Percentiles rank a stretch among this genome's conserved stretches.
These are phyloP conservation scores for Mycena sanguinolenta DNA, from an alignment of 768 basidiomycete genomes.

Conservation along the genomic window DNA sequence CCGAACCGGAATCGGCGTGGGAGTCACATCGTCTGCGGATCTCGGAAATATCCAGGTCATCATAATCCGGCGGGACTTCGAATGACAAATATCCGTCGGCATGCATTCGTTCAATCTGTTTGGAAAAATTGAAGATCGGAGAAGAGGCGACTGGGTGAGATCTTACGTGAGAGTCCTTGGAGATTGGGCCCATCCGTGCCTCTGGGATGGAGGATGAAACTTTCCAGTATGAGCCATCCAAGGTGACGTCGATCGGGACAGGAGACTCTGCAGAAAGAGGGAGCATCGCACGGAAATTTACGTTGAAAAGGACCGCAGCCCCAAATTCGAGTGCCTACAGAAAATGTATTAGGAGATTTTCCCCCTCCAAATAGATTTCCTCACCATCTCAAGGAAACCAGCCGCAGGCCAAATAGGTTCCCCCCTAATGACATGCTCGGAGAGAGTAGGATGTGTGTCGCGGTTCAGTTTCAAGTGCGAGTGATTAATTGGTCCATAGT, in stretches of 20 bases:
- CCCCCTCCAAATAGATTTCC: not conserved
- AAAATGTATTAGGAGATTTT: slow-evolving; percentile 10
- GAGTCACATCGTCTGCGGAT: slow-evolving; percentile 4
- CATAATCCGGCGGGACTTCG: not conserved
- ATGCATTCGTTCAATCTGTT: slow-evolving; percentile 11
- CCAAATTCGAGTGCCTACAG: slow-evolving; percentile 56
- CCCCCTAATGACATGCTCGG: slow-evolving; percentile 59
- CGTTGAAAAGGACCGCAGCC: slow-evolving; percentile 6
- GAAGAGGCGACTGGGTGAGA: no score
- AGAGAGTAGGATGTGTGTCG: slow-evolving; percentile 54
- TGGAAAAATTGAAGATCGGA: not conserved
- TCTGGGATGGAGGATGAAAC: slow-evolving; percentile 24
- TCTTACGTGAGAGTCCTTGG: not conserved
- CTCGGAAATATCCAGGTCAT: slow-evolving; percentile 9
- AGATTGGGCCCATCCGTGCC: not conserved
- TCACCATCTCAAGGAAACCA: slow-evolving; percentile 57
- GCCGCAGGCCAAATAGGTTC: slow-evolving; percentile 63
- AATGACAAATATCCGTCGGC: slow-evolving; percentile 21
- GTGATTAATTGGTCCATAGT: slow-evolving; percentile 38
- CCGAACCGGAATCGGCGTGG: slow-evolving; percentile 16
- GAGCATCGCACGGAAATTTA: slow-evolving; percentile 14
- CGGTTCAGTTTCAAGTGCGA: slow-evolving; percentile 17
- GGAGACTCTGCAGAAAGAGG: slow-evolving; percentile 19
- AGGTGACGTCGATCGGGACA: slow-evolving; percentile 6
- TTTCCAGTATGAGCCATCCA: slow-evolving; percentile 18